Percentiles rank a stretch among this genome's conserved stretches.
Evolutionary conservation across 345 rosid species (phyloP).

Genomic region (Salix koriyanagi): DNA sequence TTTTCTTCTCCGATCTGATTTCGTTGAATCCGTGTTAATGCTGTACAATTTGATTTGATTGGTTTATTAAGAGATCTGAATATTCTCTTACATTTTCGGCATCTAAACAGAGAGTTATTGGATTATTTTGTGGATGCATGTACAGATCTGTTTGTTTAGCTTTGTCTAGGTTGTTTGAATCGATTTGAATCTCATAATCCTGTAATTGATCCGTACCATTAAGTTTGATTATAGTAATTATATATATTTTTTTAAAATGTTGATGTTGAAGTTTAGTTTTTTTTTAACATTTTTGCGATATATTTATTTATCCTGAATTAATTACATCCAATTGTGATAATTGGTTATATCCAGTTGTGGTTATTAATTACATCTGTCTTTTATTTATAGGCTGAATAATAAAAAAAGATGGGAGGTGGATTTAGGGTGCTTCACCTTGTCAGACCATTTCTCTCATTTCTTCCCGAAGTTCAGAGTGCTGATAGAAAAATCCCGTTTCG

Average conservation of each 20-base stretch:
- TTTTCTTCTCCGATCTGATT: neutral
- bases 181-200: neutral
- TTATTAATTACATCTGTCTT: neutral
- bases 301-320: neutral
- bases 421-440: conserved; percentile 74
- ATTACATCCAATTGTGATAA: neutral
- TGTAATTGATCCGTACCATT: neutral
- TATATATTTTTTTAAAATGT: neutral
- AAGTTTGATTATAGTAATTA: neutral
- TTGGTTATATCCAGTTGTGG: too few species aligned
- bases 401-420: conserved; percentile 56
- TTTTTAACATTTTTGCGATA: neutral
- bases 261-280: neutral
- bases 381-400: conserved; percentile 1
- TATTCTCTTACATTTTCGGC: neutral
- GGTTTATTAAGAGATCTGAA: conserved; percentile 1
- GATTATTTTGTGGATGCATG: neutral
- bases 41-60: neutral
- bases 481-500: conserved; percentile 70
- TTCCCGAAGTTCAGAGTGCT: conserved; percentile 72
- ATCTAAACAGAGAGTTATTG: neutral
- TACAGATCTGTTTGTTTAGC: conserved; percentile 6
- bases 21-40: neutral
- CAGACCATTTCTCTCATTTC: conserved; percentile 62
- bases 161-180: neutral